These are phyloP conservation scores for Suillus alpinus DNA, from an alignment of 768 basidiomycete species.

Conservation along the genomic window DNA sequence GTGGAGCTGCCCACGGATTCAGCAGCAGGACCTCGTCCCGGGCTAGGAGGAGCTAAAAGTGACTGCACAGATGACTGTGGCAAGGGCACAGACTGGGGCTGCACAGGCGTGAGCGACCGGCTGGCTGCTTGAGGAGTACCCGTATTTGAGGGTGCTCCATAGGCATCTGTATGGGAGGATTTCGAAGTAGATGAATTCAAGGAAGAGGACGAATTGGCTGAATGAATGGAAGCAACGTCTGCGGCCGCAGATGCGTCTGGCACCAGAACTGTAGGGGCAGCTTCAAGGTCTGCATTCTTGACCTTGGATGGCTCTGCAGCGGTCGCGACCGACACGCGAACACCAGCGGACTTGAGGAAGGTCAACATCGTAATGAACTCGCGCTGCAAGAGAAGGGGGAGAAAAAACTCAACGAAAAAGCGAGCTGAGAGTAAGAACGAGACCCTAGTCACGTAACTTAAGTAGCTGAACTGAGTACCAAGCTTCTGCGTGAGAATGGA, in stretches of 20 bases:
- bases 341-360: slow-evolving; percentile 21
- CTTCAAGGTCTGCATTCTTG: neutral
- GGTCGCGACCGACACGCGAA: slow-evolving; percentile 7
- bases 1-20: slow-evolving; percentile 11
- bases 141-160: slow-evolving; percentile 8
- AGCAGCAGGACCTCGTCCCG: slow-evolving; percentile 1
- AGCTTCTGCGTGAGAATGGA: slow-evolving; percentile 28
- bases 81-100: slow-evolving; percentile 7
- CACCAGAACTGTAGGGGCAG: slow-evolving; percentile 2
- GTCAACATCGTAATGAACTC: slow-evolving; percentile 17
- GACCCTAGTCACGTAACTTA: slow-evolving; percentile 26
- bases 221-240: neutral
- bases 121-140: slow-evolving; percentile 1
- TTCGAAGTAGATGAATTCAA: slow-evolving; percentile 15
- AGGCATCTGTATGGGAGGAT: slow-evolving; percentile 23
- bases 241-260: neutral
- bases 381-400: neutral
- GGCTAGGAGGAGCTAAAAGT: slow-evolving; percentile 6
- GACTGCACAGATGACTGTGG: slow-evolving; percentile 19
- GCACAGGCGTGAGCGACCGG: slow-evolving; percentile 1
- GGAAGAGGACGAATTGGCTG: neutral
- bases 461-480: slow-evolving; percentile 5
- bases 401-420: neutral
- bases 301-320: slow-evolving; percentile 2
- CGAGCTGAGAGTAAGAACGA: slow-evolving; percentile 5